Conservation (phyloP, 352 stramenopile genomes). For the Pythium scleroteichum region DNA sequence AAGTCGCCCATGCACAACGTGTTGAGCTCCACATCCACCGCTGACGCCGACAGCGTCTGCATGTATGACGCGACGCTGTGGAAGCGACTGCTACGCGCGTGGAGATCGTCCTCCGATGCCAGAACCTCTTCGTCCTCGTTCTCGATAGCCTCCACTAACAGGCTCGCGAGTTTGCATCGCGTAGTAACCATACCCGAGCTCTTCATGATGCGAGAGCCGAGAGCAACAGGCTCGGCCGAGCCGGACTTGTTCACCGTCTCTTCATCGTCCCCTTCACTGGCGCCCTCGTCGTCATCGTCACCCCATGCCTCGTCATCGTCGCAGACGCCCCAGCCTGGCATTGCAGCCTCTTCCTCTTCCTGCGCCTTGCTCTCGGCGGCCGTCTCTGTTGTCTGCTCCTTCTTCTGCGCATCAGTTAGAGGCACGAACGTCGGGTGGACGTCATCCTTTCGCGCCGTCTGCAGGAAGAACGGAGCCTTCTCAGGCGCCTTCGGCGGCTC, state of each 20-base stretch:
- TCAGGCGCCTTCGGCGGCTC: slow-evolving; percentile 94
- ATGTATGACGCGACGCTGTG: slow-evolving; percentile 56
- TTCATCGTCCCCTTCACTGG: slow-evolving; percentile 30
- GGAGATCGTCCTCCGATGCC: slow-evolving; percentile 11
- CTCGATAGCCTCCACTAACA: slow-evolving; percentile 39
- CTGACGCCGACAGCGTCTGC: slow-evolving; percentile 71
- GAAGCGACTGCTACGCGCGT: slow-evolving; percentile 41
- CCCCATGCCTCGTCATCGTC: slow-evolving; percentile 70
- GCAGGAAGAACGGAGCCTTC: slow-evolving; percentile 95
- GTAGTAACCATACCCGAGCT: slow-evolving; percentile 67
- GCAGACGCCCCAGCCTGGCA: slow-evolving; percentile 69
- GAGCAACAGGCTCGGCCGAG: slow-evolving; percentile 23
- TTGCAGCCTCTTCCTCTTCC: slow-evolving; percentile 23
- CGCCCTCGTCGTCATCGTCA: slow-evolving; percentile 41
- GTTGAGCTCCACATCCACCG: slow-evolving; percentile 80
- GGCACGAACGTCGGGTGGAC: slow-evolving; percentile 79
- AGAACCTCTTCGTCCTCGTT: slow-evolving; percentile 17
- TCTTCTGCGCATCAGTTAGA: slow-evolving; percentile 32
- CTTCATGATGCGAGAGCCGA: slow-evolving; percentile 69
- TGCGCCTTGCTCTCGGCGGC: slow-evolving; percentile 25
- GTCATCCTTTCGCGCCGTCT: slow-evolving; percentile 84
- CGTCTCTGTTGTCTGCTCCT: slow-evolving; percentile 8
- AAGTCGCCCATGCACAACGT: slow-evolving; percentile 85
- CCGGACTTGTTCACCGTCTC: slow-evolving; percentile 28
- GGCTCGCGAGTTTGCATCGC: slow-evolving; percentile 65